Evolutionary conservation across 805 yeast species (phyloP), one percentile per base, ranked within the genome.

Genomic region (Debaryomyces tyrocola): DNA sequence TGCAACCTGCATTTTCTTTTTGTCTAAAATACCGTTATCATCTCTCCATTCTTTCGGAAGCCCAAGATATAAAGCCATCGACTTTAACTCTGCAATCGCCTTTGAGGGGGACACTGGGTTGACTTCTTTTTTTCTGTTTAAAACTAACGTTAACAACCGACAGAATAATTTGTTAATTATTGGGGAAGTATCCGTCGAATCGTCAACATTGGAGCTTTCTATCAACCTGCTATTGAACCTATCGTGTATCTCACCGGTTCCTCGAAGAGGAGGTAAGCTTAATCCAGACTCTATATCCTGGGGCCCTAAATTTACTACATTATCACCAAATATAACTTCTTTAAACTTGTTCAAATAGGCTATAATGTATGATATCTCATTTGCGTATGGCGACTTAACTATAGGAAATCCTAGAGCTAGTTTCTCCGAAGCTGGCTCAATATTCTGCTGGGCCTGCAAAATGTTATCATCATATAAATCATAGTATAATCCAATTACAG

Each of bases 31-130:
- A 20, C 31, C 20, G 1, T 54, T 31, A 34, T 52, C 56, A 41
- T 60, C 63, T 41, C 63, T 59, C 78, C 78, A 73, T 48, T 70
- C 76, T 20, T 41, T 49, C 2, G 78, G 77, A 18, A 70, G 55
- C 0, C 77, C 77, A 5, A 66, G 53, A 4, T 43, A 27, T 7
- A 49, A 38, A 38, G 56, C 49, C 44, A 60, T 52, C 1, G 68
- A 48, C 45, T 64, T 68, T 37, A 73, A 57, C 48, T 71, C 76
- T 17, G 55, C 56, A 14, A 69, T 58, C 3, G 74, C 74, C 18
- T 63, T 52, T 48, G 64, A 33, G 49, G 61, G 48, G 14, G 63
- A 46, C 34, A 48, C 5, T 12, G 33, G 18, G 18, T 45, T 56
- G 24, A 69, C 60, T 9, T 58, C 60, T 31, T 66, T 61, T 44